Evolutionary conservation across 2,329 filamentous ascomycete genomes (phyloP).

Genomic region (Venturia pyrina): DNA sequence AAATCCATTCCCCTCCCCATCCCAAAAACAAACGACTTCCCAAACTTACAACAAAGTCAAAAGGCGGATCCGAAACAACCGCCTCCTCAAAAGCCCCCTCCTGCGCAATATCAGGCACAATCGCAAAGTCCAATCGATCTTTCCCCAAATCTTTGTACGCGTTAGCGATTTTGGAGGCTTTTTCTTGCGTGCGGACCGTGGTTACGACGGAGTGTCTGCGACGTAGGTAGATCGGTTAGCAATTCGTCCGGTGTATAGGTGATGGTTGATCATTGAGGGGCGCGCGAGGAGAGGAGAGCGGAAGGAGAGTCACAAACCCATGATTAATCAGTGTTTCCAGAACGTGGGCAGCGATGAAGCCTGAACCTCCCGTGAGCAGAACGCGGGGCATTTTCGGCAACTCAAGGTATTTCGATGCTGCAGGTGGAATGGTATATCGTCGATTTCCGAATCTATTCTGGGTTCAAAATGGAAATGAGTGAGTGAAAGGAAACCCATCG

Average conservation of each 20-base stretch:
- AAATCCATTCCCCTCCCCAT: no score
- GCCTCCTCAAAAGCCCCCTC: conserved; percentile 57
- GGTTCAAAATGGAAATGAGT: no score
- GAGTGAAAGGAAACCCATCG: background rate
- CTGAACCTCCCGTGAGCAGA: conserved; percentile 43
- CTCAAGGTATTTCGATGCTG: background rate
- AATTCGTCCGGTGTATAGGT: background rate
- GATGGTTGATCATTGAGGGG: background rate
- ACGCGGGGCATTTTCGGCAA: conserved; percentile 27
- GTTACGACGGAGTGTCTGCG: conserved; percentile 50
- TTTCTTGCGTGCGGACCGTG: conserved; percentile 51
- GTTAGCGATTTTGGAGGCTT: conserved; percentile 50
- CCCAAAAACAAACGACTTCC: no score
- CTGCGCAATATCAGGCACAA: conserved; percentile 64
- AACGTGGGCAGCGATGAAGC: conserved; percentile 58
- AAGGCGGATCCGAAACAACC: conserved; percentile 51
- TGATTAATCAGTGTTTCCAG: conserved; percentile 47
- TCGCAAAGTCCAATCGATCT: conserved; percentile 50
- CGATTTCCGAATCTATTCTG: no score
- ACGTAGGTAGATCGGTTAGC: background rate
- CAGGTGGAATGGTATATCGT: background rate
- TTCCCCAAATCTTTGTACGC: conserved; percentile 42
- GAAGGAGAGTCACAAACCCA: conserved; percentile 25
- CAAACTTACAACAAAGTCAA: conserved; percentile 53
- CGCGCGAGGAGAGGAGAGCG: background rate